phyloP scores from a whole-genome alignment of 495 filamentous ascomycete species.

The Aspergillus baeticus region DNA sequence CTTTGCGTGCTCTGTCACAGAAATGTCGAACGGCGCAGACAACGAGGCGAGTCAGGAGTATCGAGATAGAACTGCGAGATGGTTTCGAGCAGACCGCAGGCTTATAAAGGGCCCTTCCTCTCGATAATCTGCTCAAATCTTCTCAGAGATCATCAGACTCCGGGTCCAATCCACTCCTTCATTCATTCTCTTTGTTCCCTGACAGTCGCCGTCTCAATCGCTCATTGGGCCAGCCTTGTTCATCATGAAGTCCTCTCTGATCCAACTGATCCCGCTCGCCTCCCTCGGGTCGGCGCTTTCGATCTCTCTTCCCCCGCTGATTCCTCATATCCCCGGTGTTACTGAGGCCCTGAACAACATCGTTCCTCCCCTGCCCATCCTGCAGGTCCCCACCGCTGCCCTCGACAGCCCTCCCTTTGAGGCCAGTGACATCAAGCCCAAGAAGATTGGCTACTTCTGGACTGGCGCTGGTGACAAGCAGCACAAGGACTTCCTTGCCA shows the following conservation, averaged over 20 bases:
- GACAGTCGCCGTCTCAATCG: neutral
- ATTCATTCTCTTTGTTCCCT: neutral
- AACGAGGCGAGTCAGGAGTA: neutral
- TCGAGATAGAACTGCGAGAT: neutral
- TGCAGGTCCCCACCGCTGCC: conserved; percentile 58
- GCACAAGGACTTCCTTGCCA: conserved; percentile 60
- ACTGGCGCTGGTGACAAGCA: conserved; percentile 58
- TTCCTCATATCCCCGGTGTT: conserved; percentile 57
- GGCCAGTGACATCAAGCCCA: conserved; percentile 55
- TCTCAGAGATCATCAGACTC: conserved; percentile 19
- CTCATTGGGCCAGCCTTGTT: neutral
- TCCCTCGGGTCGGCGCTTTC: conserved; percentile 25
- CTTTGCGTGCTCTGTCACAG: neutral
- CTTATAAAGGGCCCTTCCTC: neutral
- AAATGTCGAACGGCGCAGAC: neutral
- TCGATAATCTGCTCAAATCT: conserved; percentile 27
- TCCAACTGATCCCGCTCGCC: conserved; percentile 18
- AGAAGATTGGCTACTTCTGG: conserved; percentile 69
- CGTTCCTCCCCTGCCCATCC: conserved; percentile 54
- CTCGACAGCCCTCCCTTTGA: conserved; percentile 53
- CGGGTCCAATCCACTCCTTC: neutral
- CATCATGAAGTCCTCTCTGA: conserved; percentile 27
- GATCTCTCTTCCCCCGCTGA: conserved; percentile 49
- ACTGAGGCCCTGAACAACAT: conserved; percentile 51
- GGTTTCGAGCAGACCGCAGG: neutral